These are phyloP conservation scores for Akanthomyces dipterigenus DNA, from an alignment of 2,329 filamentous ascomycete species.

Conservation along the genomic window DNA sequence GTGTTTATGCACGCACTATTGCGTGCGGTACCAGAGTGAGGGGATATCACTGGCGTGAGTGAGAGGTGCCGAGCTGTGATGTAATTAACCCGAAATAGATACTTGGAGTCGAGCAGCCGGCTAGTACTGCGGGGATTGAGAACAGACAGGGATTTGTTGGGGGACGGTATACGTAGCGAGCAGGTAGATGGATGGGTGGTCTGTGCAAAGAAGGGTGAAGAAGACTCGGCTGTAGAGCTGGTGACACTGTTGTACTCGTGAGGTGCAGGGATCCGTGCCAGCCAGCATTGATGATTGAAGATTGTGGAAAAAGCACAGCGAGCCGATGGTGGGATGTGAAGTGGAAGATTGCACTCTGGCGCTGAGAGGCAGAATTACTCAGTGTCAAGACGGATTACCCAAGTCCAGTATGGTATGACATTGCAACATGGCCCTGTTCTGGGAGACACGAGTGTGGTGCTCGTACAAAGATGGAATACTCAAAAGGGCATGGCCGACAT, in stretches of 20 bases:
- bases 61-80: not conserved
- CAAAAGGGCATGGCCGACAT: not conserved
- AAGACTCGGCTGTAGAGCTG: not conserved
- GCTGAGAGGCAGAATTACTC: not conserved
- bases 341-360: not conserved
- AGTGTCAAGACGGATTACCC: not conserved
- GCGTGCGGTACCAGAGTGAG: not conserved
- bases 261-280: not conserved
- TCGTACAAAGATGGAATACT: not conserved
- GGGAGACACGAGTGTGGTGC: not conserved
- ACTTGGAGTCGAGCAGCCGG: not conserved
- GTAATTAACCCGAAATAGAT: constrained; percentile 9
- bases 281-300: not conserved
- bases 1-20: not conserved
- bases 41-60: not conserved
- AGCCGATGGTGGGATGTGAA: not conserved
- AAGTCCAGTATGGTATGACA: not conserved
- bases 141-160: not conserved
- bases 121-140: constrained; percentile 4
- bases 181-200: not conserved
- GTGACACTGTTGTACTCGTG: not conserved
- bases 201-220: not conserved
- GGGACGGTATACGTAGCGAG: not conserved
- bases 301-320: not conserved
- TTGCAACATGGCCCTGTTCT: not conserved